A percentile compares a stretch with the other conserved stretches of the same genome.
Evolutionary conservation across 2,329 filamentous ascomycete species (phyloP).

Genomic region (Monosporascus sp.): DNA sequence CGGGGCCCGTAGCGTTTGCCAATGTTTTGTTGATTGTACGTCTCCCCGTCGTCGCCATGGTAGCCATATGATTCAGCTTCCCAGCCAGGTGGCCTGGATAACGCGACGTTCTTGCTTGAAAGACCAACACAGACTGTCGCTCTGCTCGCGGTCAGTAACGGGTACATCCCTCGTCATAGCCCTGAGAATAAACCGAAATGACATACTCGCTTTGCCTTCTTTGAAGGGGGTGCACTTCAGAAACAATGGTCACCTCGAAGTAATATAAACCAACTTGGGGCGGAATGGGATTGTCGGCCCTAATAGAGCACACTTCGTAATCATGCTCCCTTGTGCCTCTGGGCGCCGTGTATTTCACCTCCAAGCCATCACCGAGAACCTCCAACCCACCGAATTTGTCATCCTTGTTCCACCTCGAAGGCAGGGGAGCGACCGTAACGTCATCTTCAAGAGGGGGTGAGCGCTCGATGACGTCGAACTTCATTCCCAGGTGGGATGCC

Average conservation of each 20-base stretch:
- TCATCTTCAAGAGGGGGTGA: slow-evolving; percentile 57
- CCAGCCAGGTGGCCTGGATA: slow-evolving; percentile 59
- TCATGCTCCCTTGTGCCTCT: slow-evolving; percentile 48
- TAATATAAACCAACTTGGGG: slow-evolving; percentile 91
- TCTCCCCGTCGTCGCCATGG: slow-evolving; percentile 63
- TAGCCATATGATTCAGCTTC: slow-evolving; percentile 65
- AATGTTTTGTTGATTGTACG: slow-evolving; percentile 50
- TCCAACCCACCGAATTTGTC: slow-evolving; percentile 74
- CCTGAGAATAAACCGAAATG: neutral
- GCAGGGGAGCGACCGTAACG: slow-evolving; percentile 59
- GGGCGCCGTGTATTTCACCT: slow-evolving; percentile 56
- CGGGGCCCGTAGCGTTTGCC: slow-evolving; percentile 53
- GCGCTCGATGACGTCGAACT: slow-evolving; percentile 80
- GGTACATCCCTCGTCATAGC: no score
- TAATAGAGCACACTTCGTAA: slow-evolving; percentile 74
- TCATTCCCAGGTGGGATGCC: slow-evolving; percentile 65
- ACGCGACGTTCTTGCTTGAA: slow-evolving; percentile 45
- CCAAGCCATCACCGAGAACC: slow-evolving; percentile 65
- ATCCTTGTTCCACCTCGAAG: slow-evolving; percentile 73
- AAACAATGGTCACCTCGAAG: slow-evolving; percentile 63
- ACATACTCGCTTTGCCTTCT: slow-evolving; percentile 53
- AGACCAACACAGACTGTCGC: slow-evolving; percentile 61
- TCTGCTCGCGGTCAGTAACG: slow-evolving; percentile 29
- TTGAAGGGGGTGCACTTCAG: slow-evolving; percentile 57
- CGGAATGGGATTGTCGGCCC: slow-evolving; percentile 83